Evolutionary conservation across 1,284 basidiomycete genomes (phyloP).

Genomic region (Apiotrichum gamsii): DNA sequence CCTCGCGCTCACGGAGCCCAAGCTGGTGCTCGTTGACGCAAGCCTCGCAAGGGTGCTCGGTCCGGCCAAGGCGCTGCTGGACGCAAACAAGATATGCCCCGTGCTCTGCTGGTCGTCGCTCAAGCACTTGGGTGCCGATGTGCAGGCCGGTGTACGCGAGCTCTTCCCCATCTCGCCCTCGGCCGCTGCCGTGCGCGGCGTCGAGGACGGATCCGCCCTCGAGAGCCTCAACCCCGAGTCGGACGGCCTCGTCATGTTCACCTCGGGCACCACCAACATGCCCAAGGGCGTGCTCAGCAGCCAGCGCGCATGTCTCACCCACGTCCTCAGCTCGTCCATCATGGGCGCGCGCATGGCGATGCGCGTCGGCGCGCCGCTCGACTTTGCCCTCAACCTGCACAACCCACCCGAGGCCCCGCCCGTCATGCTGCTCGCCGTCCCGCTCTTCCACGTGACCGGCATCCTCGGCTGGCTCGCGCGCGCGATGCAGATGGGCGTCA

Average conservation of each 20-base stretch:
- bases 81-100: not conserved
- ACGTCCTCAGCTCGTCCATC: constrained; percentile 20
- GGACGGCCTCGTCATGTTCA: constrained; percentile 40
- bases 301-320: constrained; percentile 33
- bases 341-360: constrained; percentile 1
- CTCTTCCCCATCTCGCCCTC: not conserved
- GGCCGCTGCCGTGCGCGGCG: not conserved
- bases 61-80: not conserved
- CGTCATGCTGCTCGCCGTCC: constrained; percentile 33
- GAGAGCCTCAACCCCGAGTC: constrained; percentile 28
- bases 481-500: constrained; percentile 32
- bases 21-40: constrained; percentile 32
- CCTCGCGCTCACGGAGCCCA: constrained; percentile 25
- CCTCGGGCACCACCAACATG: constrained; percentile 27
- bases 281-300: constrained; percentile 39
- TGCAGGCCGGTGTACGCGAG: not conserved
- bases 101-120: not conserved
- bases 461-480: constrained; percentile 39
- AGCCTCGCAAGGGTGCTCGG: constrained; percentile 25
- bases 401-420: constrained; percentile 12
- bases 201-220: constrained; percentile 10
- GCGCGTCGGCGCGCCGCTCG: not conserved
- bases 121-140: too few species aligned
- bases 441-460: constrained; percentile 44
- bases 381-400: constrained; percentile 5